Percentiles rank a stretch among this genome's conserved stretches.
phyloP scores from a whole-genome alignment of 441 rosid genomes.

The Euphorbia celastroides region DNA sequence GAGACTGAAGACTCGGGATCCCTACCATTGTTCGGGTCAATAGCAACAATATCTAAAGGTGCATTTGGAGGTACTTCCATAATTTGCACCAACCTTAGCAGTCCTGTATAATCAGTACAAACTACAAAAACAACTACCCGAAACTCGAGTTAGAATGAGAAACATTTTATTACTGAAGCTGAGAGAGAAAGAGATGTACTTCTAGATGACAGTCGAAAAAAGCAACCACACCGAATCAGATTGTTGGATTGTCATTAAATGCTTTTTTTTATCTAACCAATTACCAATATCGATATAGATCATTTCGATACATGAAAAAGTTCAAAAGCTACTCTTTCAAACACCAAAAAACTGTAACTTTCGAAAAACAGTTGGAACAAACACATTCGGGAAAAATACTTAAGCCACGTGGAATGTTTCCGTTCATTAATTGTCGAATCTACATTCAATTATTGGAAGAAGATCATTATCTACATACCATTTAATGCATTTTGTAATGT shows the following conservation, averaged over 20 bases:
- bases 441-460: neutral
- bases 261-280: neutral
- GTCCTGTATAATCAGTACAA: constrained; percentile 23
- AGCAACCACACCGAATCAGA: neutral
- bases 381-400: neutral
- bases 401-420: too few relatives aligned
- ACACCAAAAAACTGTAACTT: neutral
- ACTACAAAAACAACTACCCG: neutral
- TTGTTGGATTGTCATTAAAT: neutral
- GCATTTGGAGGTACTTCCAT: constrained; percentile 65
- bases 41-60: too few relatives aligned
- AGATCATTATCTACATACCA: neutral
- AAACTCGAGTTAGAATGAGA: constrained; percentile 17
- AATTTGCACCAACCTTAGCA: constrained; percentile 26
- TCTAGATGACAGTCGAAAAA: neutral
- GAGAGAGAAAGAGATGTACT: neutral
- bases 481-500: neutral
- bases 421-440: neutral
- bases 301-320: neutral
- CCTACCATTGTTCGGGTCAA: constrained; percentile 38
- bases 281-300: neutral
- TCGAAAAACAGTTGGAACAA: neutral
- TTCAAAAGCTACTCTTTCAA: neutral
- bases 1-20: constrained; percentile 53
- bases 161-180: constrained; percentile 5